phyloP scores from a whole-genome alignment of 2,329 filamentous ascomycete species.

The Sclerotinia subarctica region DNA sequence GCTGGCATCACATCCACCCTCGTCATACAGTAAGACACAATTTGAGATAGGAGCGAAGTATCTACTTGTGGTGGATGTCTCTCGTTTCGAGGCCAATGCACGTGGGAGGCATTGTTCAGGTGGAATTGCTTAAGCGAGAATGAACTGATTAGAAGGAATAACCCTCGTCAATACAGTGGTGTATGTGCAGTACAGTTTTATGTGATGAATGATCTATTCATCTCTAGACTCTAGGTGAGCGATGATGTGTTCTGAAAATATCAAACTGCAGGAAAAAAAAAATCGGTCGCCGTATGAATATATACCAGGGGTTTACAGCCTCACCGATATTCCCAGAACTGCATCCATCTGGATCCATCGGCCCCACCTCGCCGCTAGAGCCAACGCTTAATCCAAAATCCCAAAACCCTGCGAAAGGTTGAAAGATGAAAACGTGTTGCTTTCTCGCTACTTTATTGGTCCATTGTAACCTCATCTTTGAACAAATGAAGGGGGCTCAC shows the following conservation, averaged over 20 bases:
- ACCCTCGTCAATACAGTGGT: too few species aligned
- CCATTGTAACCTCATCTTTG: background rate
- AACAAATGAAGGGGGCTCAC: background rate
- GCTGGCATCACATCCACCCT: background rate
- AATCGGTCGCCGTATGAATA: background rate
- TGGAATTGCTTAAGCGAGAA: background rate
- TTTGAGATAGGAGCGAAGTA: background rate
- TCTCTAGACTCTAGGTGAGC: background rate
- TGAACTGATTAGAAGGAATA: background rate
- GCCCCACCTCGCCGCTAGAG: slow-evolving; percentile 4
- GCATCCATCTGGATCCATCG: background rate
- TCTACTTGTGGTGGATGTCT: slow-evolving; percentile 1
- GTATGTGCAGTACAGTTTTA: background rate
- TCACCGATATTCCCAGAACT: slow-evolving; percentile 14
- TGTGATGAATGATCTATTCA: background rate
- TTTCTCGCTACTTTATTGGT: background rate
- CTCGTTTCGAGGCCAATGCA: background rate
- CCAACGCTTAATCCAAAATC: slow-evolving; percentile 8
- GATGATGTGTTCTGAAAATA: background rate
- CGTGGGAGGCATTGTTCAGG: background rate
- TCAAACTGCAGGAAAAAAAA: background rate
- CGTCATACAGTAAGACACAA: background rate
- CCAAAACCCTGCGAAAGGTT: background rate
- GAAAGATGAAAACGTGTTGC: slow-evolving; percentile 12
- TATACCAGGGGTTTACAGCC: background rate